phyloP scores from a whole-genome alignment of 352 stramenopile species.

The Elongisporangium anandrum region DNA sequence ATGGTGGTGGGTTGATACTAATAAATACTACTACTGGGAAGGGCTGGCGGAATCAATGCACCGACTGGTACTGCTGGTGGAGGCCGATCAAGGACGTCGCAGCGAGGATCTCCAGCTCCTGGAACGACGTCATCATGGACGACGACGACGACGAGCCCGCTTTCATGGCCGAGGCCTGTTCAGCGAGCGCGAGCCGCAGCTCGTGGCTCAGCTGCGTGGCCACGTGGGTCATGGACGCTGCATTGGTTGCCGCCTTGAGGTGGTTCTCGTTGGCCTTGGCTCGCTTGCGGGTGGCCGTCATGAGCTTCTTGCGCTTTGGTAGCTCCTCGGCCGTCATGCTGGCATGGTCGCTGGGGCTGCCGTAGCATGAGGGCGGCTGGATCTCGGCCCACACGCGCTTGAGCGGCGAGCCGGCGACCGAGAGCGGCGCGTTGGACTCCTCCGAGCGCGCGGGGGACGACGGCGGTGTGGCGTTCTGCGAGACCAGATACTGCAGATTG shows the following conservation, averaged over 20 bases:
- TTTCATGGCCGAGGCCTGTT: constrained; percentile 1
- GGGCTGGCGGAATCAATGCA: constrained; percentile 36
- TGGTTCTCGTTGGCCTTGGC: constrained; percentile 16
- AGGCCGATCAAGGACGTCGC: constrained; percentile 72
- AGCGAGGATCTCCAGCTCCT: constrained; percentile 74
- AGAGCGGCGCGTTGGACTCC: constrained; percentile 8
- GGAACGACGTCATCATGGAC: constrained; percentile 28
- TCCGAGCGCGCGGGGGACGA: constrained; percentile 21
- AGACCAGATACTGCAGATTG: constrained; percentile 57
- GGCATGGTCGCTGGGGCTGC: background rate
- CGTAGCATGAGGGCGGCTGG: constrained; percentile 14
- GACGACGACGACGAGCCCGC: background rate
- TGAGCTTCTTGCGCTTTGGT: constrained; percentile 41
- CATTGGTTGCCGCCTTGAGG: constrained; percentile 1
- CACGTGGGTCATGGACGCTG: constrained; percentile 11
- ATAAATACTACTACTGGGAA: constrained; percentile 4
- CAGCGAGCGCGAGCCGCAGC: constrained; percentile 22
- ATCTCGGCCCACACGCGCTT: constrained; percentile 57
- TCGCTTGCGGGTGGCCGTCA: constrained; percentile 23
- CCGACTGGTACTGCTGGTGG: constrained; percentile 67
- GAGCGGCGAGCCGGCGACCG: constrained; percentile 32
- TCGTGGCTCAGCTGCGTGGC: constrained; percentile 30
- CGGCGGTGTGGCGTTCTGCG: constrained; percentile 17
- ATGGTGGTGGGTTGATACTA: constrained; percentile 4
- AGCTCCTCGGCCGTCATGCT: constrained; percentile 5